A percentile compares a stretch with the other conserved stretches of the same genome.
phyloP scores from a whole-genome alignment of 805 yeast species.

The Candida awuae region DNA sequence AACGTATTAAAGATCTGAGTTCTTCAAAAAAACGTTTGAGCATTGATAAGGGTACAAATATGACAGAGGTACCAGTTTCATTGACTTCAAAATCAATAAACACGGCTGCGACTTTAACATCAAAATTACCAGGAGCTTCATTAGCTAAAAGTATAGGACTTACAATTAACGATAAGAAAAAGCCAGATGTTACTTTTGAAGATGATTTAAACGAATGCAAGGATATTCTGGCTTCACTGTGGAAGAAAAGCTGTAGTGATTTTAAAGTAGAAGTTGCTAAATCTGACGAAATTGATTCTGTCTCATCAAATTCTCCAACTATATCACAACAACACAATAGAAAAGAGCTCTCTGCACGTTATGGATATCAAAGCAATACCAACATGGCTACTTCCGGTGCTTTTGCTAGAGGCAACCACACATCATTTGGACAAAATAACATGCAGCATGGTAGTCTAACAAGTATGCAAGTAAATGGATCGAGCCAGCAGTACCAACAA shows the following conservation, averaged over 20 bases:
- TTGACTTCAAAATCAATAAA: constrained; percentile 1
- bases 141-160: constrained; percentile 4
- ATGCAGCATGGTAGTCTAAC: neutral
- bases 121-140: neutral
- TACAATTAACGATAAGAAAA: constrained; percentile 2
- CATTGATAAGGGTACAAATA: neutral
- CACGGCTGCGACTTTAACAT: neutral
- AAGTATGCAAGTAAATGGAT: no score
- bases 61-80: neutral
- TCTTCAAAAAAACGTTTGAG: neutral
- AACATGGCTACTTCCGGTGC: neutral
- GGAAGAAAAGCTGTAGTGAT: constrained; percentile 11
- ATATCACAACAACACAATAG: neutral
- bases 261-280: neutral
- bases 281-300: neutral
- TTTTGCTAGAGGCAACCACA: constrained; percentile 8
- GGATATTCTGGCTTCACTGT: constrained; percentile 7
- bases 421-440: constrained; percentile 6
- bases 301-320: neutral
- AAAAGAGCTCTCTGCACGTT: constrained; percentile 2
- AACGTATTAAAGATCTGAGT: constrained; percentile 33
- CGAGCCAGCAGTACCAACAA: no score
- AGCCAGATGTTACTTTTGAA: constrained; percentile 1
- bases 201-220: constrained; percentile 7
- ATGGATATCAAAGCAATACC: constrained; percentile 1